Percentiles rank a stretch among this genome's conserved stretches.
Conservation (phyloP, 2,329 filamentous ascomycete genomes). For the Ilyonectria mors-panacis region DNA sequence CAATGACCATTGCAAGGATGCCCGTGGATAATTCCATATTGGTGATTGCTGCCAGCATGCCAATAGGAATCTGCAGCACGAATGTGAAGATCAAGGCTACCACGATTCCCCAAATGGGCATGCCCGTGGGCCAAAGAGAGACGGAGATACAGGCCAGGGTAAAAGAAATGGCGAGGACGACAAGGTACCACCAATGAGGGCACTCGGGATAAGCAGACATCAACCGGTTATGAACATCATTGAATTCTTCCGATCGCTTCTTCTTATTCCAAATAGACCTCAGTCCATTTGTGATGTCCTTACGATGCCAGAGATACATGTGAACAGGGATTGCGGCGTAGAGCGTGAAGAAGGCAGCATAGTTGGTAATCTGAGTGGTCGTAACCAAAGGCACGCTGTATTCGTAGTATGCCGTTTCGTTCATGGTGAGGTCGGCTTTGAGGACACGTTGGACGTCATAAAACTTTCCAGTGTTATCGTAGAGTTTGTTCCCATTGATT, state of each 20-base stretch:
- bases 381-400: constrained; percentile 70
- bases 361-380: constrained; percentile 56
- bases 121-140: constrained; percentile 64
- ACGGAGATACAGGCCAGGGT: constrained; percentile 55
- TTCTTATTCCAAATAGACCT: constrained; percentile 46
- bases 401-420: constrained; percentile 64
- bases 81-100: constrained; percentile 66
- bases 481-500: constrained; percentile 67
- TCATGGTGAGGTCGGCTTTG: constrained; percentile 62
- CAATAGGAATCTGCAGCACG: constrained; percentile 68
- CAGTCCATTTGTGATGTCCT: constrained; percentile 48
- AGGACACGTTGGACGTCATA: constrained; percentile 70
- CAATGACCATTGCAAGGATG: constrained; percentile 76
- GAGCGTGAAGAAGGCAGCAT: constrained; percentile 49
- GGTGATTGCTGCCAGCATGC: constrained; percentile 69
- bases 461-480: constrained; percentile 67
- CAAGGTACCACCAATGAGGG: constrained; percentile 69
- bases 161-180: constrained; percentile 64
- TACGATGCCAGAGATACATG: constrained; percentile 51
- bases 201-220: constrained; percentile 56
- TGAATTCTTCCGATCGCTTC: constrained; percentile 55
- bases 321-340: constrained; percentile 50
- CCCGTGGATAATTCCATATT: constrained; percentile 73
- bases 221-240: constrained; percentile 53
- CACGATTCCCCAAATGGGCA: constrained; percentile 66